Evolutionary conservation across 2,329 filamentous ascomycete species (phyloP).

Genomic region (Ascochyta lentis): DNA sequence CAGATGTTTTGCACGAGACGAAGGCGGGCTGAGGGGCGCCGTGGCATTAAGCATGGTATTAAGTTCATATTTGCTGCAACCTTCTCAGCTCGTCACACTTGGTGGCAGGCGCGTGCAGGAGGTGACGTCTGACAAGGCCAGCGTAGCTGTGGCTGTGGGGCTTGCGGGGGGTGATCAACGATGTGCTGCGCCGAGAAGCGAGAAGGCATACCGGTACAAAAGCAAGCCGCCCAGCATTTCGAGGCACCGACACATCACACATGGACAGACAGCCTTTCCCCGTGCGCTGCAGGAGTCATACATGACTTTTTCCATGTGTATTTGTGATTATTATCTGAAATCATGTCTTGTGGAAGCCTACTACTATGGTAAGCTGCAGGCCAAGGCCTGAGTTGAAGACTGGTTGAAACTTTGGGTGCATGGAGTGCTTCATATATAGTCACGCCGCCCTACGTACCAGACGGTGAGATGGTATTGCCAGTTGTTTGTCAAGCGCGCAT

Average conservation of each 20-base stretch:
- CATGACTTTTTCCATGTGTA: neutral
- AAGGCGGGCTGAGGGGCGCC: conserved; percentile 24
- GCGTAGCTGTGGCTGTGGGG: conserved; percentile 13
- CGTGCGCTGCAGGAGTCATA: neutral
- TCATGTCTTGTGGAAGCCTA: neutral
- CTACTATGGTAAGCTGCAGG: neutral
- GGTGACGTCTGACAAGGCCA: conserved; percentile 26
- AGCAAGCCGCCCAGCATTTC: neutral
- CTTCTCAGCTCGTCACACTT: conserved; percentile 21
- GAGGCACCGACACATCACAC: neutral
- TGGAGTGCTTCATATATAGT: conserved; percentile 3
- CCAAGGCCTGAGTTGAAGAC: neutral
- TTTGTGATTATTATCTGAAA: neutral
- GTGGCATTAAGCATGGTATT: conserved; percentile 18
- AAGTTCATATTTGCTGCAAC: conserved; percentile 29
- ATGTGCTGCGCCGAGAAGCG: conserved; percentile 19
- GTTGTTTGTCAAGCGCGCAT: neutral
- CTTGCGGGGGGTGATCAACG: conserved; percentile 17
- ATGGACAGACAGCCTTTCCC: neutral
- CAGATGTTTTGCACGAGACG: conserved; percentile 42
- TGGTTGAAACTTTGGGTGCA: conserved; percentile 1
- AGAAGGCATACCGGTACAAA: conserved; percentile 12
- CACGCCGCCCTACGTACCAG: no score
- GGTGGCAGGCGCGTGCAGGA: conserved; percentile 13
- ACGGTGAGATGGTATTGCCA: neutral